Base-by-base conservation (phyloP, 768 basidiomycete species). In the Phaeotremella skinneri region DNA sequence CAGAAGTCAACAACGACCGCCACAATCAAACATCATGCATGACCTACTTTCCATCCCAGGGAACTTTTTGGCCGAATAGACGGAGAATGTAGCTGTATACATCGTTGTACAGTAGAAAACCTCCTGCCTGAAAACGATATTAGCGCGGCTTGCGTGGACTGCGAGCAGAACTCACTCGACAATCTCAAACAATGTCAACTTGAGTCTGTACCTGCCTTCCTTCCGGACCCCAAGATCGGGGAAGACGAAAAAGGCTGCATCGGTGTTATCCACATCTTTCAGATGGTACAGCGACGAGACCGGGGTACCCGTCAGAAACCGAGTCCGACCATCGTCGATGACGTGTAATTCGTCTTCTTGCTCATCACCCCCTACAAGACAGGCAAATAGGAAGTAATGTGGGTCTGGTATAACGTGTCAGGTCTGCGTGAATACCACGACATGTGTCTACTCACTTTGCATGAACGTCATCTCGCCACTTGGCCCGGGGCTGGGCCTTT, bases 11-110 rank as follows among this genome's bases (percentile, higher is more conserved):
- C 23, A 27, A 3, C 17, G 49, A 16, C 34, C 21, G 11, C 29
- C 23, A 37, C 34, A 50, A 29, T 23, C 39, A 39, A 59, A 52
- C 25, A 29, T 21, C 21, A 42, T 21, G n/a, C 13, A 27, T 20
- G 42, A 78, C 85, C 25, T 64, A 89, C 91, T 87, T 81, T 91
- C 89, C 89, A 93, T 93, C 25, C 92, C 91, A 0, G 92, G 91
- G 73, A 94, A 96, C 78, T 92, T 91, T 82, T 96, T 96, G 16
- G 91, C 90, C 0, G 91, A 91, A 75, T 91, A 96, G 11, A 96
- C 93, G 62, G 92, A 91, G 78, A 97, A 97, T 0, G 89, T 85
- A 0, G 86, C 84, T 0, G 90, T 91, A 77, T 87, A 88, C 57
- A 91, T 90, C 0, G 87, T 88, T 70, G 89, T 90, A 80, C 91